These are phyloP conservation scores for Lodderomyces theae DNA, from an alignment of 1,139 yeast genomes.

Conservation along the genomic window DNA sequence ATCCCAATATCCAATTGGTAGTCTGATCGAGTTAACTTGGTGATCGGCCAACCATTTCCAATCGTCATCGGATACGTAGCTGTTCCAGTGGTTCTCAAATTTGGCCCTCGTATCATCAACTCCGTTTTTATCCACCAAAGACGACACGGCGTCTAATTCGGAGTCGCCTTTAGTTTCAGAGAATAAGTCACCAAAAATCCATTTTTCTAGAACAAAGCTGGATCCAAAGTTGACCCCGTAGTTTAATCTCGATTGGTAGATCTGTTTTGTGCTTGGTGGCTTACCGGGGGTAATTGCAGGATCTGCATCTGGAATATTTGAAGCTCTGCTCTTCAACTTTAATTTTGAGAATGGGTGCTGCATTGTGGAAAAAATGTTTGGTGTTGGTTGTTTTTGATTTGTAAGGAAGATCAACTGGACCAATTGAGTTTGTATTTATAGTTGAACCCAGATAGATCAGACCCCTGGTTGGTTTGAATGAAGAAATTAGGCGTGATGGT, in stretches of 20 bases:
- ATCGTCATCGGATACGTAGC: slow-evolving; percentile 65
- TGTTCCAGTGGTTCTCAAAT: slow-evolving; percentile 68
- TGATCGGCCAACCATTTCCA: slow-evolving; percentile 72
- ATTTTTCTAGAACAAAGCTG: slow-evolving; percentile 75
- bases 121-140: slow-evolving; percentile 48
- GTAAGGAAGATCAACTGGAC: background rate
- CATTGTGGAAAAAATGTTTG: too few relatives aligned
- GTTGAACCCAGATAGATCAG: background rate
- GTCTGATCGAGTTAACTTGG: slow-evolving; percentile 73
- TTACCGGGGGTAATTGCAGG: slow-evolving; percentile 31
- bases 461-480: background rate
- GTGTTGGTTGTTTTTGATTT: too few relatives aligned
- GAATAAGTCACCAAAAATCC: slow-evolving; percentile 61
- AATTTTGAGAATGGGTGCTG: slow-evolving; percentile 22
- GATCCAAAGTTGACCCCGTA: slow-evolving; percentile 89
- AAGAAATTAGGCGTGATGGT: background rate
- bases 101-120: slow-evolving; percentile 50
- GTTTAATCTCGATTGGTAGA: slow-evolving; percentile 65
- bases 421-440: background rate
- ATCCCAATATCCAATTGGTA: slow-evolving; percentile 92
- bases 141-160: slow-evolving; percentile 71
- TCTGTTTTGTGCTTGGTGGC: slow-evolving; percentile 47
- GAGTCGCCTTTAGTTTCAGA: slow-evolving; percentile 46
- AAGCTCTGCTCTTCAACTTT: slow-evolving; percentile 38
- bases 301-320: slow-evolving; percentile 25